These are phyloP conservation scores for Pseudevernia furfuracea DNA, from an alignment of 495 filamentous ascomycete genomes.

Conservation along the genomic window DNA sequence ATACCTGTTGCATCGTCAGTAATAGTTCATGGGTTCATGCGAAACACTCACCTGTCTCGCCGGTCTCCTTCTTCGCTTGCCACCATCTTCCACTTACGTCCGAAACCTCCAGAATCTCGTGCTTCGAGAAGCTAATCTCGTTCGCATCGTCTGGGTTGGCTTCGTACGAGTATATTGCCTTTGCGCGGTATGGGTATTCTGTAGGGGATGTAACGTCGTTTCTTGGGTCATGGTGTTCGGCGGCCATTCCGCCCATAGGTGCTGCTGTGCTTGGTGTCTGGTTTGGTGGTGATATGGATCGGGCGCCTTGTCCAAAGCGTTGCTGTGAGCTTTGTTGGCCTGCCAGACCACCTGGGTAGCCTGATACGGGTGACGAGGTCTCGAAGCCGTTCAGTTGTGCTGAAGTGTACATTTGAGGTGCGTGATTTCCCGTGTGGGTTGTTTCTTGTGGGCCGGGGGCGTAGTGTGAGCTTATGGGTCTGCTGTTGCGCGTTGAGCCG, in stretches of 20 bases:
- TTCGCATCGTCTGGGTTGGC: slow-evolving; percentile 97
- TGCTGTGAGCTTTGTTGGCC: slow-evolving; percentile 50
- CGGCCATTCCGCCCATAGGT: slow-evolving; percentile 28
- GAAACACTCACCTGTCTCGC: slow-evolving; percentile 68
- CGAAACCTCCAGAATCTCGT: slow-evolving; percentile 93
- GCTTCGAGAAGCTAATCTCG: slow-evolving; percentile 94
- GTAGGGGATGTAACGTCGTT: slow-evolving; percentile 70
- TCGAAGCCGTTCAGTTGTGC: slow-evolving; percentile 92
- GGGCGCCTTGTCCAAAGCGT: slow-evolving; percentile 42
- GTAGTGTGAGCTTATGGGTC: slow-evolving; percentile 40
- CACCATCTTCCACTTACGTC: slow-evolving; percentile 98
- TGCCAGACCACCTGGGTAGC: slow-evolving; percentile 56
- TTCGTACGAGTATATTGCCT: slow-evolving; percentile 98
- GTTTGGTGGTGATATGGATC: slow-evolving; percentile 30
- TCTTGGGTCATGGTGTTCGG: slow-evolving; percentile 32
- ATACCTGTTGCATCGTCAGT: neutral
- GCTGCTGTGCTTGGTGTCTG: slow-evolving; percentile 32
- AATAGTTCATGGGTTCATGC: neutral
- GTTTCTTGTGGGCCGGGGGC: slow-evolving; percentile 57
- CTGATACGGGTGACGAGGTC: slow-evolving; percentile 86
- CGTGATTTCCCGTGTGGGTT: slow-evolving; percentile 58
- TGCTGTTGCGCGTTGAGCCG: slow-evolving; percentile 56
- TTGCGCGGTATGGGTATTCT: slow-evolving; percentile 93
- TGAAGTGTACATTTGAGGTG: slow-evolving; percentile 96
- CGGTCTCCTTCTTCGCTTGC: slow-evolving; percentile 92